Evolutionary conservation across 805 yeast species (phyloP), one percentile per base, ranked within the genome.

Genomic region (Saturnispora sekii): DNA sequence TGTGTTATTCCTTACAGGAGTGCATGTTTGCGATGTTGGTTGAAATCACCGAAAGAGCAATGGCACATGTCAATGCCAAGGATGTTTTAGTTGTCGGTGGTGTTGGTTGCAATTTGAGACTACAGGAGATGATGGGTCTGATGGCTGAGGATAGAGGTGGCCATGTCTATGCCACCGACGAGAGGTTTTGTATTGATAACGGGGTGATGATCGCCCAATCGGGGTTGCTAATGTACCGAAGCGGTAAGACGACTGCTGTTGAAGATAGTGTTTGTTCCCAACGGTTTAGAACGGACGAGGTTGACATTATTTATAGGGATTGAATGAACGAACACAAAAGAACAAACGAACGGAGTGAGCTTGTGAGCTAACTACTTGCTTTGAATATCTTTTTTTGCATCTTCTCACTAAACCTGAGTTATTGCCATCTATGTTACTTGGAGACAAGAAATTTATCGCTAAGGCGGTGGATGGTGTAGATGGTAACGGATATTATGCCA

Each of bases 171-270:
- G 96, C 98, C 3, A 93, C 98, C 0, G 98, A 93, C 62, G 97
- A 93, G 59, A 66, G 97, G 47, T 90, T 93, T 60, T 93, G 98
- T 64, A 93, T 93, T 37, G 98, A 93, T 60, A 93, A 93, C 58
- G 98, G 98, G 10, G 93, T 90, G 33, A 93, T 93, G 98, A 93
- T 93, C 56, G 98, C 98, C 0, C 98, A 93, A 57, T 97, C 98
- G 0, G 98, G 98, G 0, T 66, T 93, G 40, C 62, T 93, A 48
- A 85, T 84, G 43, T 88, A 78, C 58, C 70, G 97, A 53, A 83
- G 81, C 72, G 96, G 97, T 1, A 78, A 76, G 45, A 76, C 76
- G 2, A 72, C 66, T 21, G 71, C 68, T 6, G 54, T 90, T 40
- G 60, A 67, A 26, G 77, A 84, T 46, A 83, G 96, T 1, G 89